These are phyloP conservation scores for Aureobasidium sp. DNA, from an alignment of 2,329 filamentous ascomycete genomes.

Conservation along the genomic window DNA sequence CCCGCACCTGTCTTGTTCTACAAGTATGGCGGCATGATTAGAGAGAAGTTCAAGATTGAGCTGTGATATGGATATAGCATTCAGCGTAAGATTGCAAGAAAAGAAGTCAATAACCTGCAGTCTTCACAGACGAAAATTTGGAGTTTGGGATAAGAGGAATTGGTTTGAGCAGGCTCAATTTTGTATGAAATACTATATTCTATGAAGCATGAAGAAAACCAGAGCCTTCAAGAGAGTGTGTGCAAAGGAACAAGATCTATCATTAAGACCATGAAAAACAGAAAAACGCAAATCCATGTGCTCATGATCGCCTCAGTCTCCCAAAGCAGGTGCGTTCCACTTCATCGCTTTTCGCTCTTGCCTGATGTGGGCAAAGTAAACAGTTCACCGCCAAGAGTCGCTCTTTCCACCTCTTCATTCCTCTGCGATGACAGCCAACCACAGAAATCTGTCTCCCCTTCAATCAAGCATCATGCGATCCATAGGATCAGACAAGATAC, in stretches of 20 bases:
- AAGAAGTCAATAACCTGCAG: neutral
- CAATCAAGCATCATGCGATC: neutral
- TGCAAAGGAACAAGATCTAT: neutral
- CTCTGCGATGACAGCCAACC: neutral
- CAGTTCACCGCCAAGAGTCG: neutral
- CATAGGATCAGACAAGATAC: neutral
- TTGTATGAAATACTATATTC: neutral
- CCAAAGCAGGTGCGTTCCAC: neutral
- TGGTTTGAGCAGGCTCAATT: neutral
- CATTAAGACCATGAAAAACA: neutral
- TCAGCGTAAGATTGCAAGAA: neutral
- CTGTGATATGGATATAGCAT: constrained; percentile 14
- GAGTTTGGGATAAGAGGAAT: neutral
- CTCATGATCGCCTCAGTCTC: neutral
- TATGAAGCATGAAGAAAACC: neutral
- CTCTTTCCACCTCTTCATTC: neutral
- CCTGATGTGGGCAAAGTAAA: neutral
- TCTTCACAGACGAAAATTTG: neutral
- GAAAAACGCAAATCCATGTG: neutral
- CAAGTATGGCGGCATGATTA: constrained; percentile 39
- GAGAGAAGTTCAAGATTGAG: constrained; percentile 40
- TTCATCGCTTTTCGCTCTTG: neutral
- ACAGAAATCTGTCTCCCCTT: neutral
- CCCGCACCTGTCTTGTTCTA: constrained; percentile 46
- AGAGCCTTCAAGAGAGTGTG: neutral